Evolutionary conservation across 352 stramenopile species (phyloP).

Genomic region (Globisporangium paddicum): DNA sequence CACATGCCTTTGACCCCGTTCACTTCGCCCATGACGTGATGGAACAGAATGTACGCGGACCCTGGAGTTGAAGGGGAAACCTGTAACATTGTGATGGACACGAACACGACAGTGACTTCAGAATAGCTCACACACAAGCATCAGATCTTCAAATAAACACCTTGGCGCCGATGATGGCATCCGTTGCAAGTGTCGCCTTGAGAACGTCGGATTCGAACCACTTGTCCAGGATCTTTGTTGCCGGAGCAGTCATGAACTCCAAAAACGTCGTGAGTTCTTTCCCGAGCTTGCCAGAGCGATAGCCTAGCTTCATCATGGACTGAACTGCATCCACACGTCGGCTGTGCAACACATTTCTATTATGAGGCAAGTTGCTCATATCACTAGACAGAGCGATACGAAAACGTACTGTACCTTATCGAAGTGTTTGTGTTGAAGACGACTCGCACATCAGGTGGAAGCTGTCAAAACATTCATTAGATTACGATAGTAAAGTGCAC

Average conservation of each 20-base stretch:
- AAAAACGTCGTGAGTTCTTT: constrained; percentile 76
- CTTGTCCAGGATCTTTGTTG: constrained; percentile 83
- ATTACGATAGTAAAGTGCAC: background rate
- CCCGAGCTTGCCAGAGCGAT: constrained; percentile 61
- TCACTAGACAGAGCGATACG: background rate
- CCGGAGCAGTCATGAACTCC: constrained; percentile 87
- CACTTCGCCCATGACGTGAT: constrained; percentile 91
- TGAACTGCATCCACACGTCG: constrained; percentile 61
- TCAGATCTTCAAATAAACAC: constrained; percentile 17
- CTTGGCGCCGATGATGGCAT: constrained; percentile 90
- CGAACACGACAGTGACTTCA: background rate
- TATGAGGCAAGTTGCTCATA: background rate
- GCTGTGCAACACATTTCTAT: constrained; percentile 14
- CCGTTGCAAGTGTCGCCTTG: constrained; percentile 89
- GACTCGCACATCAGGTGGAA: constrained; percentile 68
- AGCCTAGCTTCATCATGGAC: constrained; percentile 57
- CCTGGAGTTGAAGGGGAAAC: constrained; percentile 78
- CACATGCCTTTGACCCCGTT: constrained; percentile 85
- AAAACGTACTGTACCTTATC: constrained; percentile 25
- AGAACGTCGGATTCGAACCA: constrained; percentile 90
- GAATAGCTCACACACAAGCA: background rate
- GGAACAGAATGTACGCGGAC: constrained; percentile 89
- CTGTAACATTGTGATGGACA: constrained; percentile 18
- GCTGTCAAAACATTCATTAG: constrained; percentile 19
- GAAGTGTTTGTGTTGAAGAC: constrained; percentile 45